These are phyloP conservation scores for Misopates orontium DNA, from an alignment of 257 asterid species.

Conservation along the genomic window DNA sequence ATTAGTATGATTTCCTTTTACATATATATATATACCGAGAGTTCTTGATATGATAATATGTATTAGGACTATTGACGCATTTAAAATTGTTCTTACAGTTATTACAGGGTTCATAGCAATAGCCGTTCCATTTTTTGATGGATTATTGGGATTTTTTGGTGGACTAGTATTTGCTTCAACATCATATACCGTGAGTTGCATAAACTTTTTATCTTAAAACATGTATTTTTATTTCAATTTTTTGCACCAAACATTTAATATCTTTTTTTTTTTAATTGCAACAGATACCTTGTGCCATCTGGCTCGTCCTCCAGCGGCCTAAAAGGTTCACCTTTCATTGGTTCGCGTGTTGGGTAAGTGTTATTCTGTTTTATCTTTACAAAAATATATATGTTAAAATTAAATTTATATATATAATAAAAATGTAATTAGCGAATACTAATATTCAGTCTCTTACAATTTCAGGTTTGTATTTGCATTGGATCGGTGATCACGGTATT, in stretches of 20 bases:
- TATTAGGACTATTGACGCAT: neutral
- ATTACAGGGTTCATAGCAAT: conserved; percentile 35
- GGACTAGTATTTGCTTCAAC: conserved; percentile 44
- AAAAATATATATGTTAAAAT: too few species aligned
- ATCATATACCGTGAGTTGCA: conserved; percentile 38
- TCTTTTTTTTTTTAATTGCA: neutral
- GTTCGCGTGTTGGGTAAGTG: conserved; percentile 40
- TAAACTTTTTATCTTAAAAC: too few species aligned
- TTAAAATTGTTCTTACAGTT: conserved; percentile 25
- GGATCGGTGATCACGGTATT: conserved; percentile 29
- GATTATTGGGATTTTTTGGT: conserved; percentile 49
- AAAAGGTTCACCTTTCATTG: conserved; percentile 37
- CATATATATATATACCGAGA: neutral
- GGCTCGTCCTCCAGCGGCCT: conserved; percentile 38
- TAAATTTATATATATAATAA: too few species aligned
- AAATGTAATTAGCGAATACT: too few species aligned
- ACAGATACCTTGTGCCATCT: conserved; percentile 37
- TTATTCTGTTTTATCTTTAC: neutral
- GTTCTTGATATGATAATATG: neutral
- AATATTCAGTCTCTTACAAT: neutral
- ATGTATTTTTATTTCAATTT: too few species aligned
- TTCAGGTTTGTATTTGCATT: conserved; percentile 35
- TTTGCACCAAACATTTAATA: too few species aligned
- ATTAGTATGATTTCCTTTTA: neutral
- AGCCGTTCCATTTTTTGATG: conserved; percentile 48